Percentiles rank a stretch among this genome's conserved stretches.
These are phyloP conservation scores for Cercospora beticola DNA, from an alignment of 2,329 filamentous ascomycete species.

Conservation along the genomic window DNA sequence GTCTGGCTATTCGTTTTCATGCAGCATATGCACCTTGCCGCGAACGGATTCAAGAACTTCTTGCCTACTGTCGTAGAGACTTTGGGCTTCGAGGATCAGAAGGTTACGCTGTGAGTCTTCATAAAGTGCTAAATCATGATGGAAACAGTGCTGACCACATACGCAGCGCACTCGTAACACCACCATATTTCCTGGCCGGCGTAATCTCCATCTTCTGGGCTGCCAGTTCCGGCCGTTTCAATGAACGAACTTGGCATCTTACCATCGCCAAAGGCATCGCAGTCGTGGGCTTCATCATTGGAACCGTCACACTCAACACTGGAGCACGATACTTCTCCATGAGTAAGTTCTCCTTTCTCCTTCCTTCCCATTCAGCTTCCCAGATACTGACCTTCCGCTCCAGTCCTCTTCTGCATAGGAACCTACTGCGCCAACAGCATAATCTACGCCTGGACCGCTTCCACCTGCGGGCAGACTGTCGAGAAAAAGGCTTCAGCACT, in stretches of 20 bases:
- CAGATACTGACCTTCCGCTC: neutral
- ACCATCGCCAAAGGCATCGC: conserved; percentile 36
- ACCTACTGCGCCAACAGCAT: conserved; percentile 8
- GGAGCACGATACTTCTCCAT: conserved; percentile 13
- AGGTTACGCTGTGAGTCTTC: neutral
- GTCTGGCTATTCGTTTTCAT: conserved; percentile 8
- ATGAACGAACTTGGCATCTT: conserved; percentile 28
- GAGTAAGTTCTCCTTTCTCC: neutral
- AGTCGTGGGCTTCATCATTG: conserved; percentile 44
- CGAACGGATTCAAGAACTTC: conserved; percentile 33
- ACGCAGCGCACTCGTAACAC: conserved; percentile 6
- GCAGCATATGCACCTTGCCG: conserved; percentile 12
- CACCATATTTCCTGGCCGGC: conserved; percentile 39
- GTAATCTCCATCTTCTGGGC: conserved; percentile 22
- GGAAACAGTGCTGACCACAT: neutral
- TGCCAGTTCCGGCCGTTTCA: conserved; percentile 32
- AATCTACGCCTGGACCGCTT: conserved; percentile 1
- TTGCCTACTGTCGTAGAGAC: conserved; percentile 40
- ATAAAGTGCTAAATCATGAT: neutral
- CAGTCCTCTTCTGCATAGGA: conserved; percentile 4
- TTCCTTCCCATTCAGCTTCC: too few species aligned
- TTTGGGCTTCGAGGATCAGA: conserved; percentile 38
- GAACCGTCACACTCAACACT: conserved; percentile 5
- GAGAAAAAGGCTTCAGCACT: conserved; percentile 10
- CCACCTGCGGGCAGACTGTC: neutral